Evolutionary conservation across 768 basidiomycete genomes (phyloP).

Genomic region (Udeniomyces megalosporus): DNA sequence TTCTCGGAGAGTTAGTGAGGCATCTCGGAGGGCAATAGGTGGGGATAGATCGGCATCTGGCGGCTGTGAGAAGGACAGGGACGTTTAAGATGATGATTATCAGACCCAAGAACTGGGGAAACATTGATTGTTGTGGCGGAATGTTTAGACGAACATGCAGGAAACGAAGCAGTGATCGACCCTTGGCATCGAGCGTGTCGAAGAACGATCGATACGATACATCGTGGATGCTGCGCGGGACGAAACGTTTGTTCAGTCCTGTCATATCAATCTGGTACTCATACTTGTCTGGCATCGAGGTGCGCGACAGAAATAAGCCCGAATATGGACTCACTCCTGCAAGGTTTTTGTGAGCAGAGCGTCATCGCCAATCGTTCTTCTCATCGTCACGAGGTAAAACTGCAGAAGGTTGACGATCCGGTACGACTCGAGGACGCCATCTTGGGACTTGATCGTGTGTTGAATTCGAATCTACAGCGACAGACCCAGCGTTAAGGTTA

Average conservation of each 20-base stretch:
- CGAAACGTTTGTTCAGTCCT: no score
- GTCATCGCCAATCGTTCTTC: slow-evolving; percentile 70
- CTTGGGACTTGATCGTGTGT: slow-evolving; percentile 83
- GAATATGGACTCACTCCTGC: slow-evolving; percentile 64
- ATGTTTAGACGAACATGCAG: slow-evolving; percentile 33
- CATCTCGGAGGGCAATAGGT: slow-evolving; percentile 62
- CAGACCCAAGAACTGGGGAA: no score
- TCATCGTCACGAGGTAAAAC: slow-evolving; percentile 87
- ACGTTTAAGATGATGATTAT: no score
- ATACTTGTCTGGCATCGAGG: no score
- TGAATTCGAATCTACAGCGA: slow-evolving; percentile 59
- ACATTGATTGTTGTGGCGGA: no score
- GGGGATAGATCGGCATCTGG: slow-evolving; percentile 53
- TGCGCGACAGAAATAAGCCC: no score
- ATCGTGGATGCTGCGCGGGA: slow-evolving; percentile 54
- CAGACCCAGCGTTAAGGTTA: no score
- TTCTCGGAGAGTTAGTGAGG: slow-evolving; percentile 67
- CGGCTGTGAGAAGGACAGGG: no score
- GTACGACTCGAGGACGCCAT: slow-evolving; percentile 79
- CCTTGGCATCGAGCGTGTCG: slow-evolving; percentile 70
- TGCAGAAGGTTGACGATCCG: slow-evolving; percentile 88
- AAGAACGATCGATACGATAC: slow-evolving; percentile 71
- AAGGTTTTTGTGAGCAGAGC: slow-evolving; percentile 61
- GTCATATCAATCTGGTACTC: no score
- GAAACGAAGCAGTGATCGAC: slow-evolving; percentile 41